Conservation (phyloP, 2,329 filamentous ascomycete species). For the Cyclaneusma minus region DNA sequence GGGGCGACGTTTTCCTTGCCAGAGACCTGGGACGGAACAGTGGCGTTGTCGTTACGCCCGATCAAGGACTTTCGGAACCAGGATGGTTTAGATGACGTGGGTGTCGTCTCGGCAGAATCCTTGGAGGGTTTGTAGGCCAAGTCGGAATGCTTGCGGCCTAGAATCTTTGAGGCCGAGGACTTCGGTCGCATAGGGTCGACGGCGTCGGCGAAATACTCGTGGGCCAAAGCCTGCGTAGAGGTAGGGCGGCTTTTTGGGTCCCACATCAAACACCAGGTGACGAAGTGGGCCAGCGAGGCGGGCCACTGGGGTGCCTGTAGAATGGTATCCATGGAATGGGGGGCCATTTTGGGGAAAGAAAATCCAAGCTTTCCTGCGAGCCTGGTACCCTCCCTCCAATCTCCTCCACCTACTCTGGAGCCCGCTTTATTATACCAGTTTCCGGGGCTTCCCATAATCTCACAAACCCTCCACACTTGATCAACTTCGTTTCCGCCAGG, state of each 20-base stretch:
- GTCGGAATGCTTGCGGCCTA: conserved; percentile 84
- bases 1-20: conserved; percentile 30
- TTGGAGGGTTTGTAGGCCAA: conserved; percentile 51
- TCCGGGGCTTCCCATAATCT: conserved; percentile 97
- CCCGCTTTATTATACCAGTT: conserved; percentile 96
- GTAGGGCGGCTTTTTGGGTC: conserved; percentile 86
- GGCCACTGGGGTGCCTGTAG: conserved; percentile 88
- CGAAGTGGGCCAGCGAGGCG: conserved; percentile 71
- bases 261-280: conserved; percentile 99
- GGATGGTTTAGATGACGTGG: conserved; percentile 65
- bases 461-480: conserved; percentile 96
- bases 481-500: conserved; percentile 97
- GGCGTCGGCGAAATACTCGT: conserved; percentile 89
- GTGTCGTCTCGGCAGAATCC: conserved; percentile 39
- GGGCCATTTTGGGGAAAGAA: conserved; percentile 98
- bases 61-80: conserved; percentile 97
- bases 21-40: conserved; percentile 31
- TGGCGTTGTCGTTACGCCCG: conserved; percentile 55
- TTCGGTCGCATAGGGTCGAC: conserved; percentile 86
- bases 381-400: conserved; percentile 90
- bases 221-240: conserved; percentile 81
- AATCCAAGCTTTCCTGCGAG: conserved; percentile 94
- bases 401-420: conserved; percentile 75
- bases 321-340: conserved; percentile 90
- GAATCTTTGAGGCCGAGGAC: conserved; percentile 68